A percentile compares a stretch with the other conserved stretches of the same genome.
Conservation (phyloP, 2,329 filamentous ascomycete genomes). For the Penicillium hesseltinei region DNA sequence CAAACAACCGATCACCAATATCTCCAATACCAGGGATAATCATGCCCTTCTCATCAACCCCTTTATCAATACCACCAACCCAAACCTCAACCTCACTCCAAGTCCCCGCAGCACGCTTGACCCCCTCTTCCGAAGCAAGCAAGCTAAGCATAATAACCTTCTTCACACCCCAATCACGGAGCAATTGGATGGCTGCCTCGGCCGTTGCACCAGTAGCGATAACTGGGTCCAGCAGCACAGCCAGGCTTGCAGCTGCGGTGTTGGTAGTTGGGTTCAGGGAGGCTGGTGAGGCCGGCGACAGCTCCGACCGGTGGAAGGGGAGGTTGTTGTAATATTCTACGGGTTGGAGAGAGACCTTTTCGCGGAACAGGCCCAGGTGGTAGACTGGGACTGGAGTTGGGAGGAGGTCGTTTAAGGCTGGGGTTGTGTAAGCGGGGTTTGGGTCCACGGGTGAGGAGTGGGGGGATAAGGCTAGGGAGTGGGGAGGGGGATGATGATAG, state of each 20-base stretch:
- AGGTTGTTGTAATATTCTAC: constrained; percentile 99
- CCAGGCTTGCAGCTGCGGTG: constrained; percentile 57
- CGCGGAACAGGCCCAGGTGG: constrained; percentile 92
- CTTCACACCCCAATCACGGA: constrained; percentile 88
- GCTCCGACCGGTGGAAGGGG: constrained; percentile 56
- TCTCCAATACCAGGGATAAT: constrained; percentile 87
- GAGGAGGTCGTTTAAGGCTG: constrained; percentile 78
- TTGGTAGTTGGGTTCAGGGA: constrained; percentile 28
- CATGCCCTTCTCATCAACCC: constrained; percentile 76
- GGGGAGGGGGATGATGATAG: neutral
- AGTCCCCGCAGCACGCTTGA: constrained; percentile 67
- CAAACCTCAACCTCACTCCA: constrained; percentile 71
- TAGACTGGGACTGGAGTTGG: constrained; percentile 78
- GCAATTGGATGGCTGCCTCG: constrained; percentile 81
- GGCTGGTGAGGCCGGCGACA: constrained; percentile 29
- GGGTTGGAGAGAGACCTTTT: constrained; percentile 78
- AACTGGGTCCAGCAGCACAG: constrained; percentile 85
- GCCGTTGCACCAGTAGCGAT: constrained; percentile 92
- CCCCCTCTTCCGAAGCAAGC: constrained; percentile 69
- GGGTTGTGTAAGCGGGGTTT: neutral
- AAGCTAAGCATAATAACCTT: constrained; percentile 74
- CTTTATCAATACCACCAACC: constrained; percentile 74
- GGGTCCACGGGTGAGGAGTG: neutral
- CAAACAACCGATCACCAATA: constrained; percentile 83
- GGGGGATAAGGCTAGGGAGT: neutral